Conservation (phyloP, 1,139 yeast genomes). For the Saccharomyces hybrid region DNA sequence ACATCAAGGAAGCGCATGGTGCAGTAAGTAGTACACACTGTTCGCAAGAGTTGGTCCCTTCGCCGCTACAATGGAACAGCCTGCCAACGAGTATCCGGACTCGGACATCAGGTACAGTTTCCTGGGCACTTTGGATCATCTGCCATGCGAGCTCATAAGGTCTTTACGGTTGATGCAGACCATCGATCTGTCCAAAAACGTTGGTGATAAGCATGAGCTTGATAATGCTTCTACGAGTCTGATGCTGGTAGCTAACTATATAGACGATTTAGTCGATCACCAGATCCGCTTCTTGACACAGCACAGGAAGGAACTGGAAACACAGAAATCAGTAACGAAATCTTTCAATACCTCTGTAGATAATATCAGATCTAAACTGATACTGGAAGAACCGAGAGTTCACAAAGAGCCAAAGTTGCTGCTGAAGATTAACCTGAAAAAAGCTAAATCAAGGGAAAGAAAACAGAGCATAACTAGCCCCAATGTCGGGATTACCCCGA, state of each 20-base stretch:
- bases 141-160: slow-evolving; percentile 44
- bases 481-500: background rate
- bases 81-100: slow-evolving; percentile 4
- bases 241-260: slow-evolving; percentile 1
- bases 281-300: slow-evolving; percentile 3
- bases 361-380: background rate
- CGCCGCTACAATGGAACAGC: background rate
- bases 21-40: background rate
- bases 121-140: slow-evolving; percentile 37
- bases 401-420: slow-evolving; percentile 5
- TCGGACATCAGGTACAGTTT: slow-evolving; percentile 27
- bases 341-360: background rate
- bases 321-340: slow-evolving; percentile 2
- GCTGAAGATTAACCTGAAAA: slow-evolving; percentile 13
- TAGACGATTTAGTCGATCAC: slow-evolving; percentile 1
- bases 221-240: background rate
- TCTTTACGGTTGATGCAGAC: slow-evolving; percentile 43
- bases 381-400: background rate
- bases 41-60: background rate
- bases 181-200: slow-evolving; percentile 24
- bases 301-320: slow-evolving; percentile 3
- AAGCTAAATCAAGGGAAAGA: background rate
- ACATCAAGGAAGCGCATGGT: background rate
- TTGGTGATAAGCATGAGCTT: slow-evolving; percentile 6
- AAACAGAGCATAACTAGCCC: background rate